Evolutionary conservation across 805 yeast genomes (phyloP).

Genomic region (Metschnikowia bowlesiae): DNA sequence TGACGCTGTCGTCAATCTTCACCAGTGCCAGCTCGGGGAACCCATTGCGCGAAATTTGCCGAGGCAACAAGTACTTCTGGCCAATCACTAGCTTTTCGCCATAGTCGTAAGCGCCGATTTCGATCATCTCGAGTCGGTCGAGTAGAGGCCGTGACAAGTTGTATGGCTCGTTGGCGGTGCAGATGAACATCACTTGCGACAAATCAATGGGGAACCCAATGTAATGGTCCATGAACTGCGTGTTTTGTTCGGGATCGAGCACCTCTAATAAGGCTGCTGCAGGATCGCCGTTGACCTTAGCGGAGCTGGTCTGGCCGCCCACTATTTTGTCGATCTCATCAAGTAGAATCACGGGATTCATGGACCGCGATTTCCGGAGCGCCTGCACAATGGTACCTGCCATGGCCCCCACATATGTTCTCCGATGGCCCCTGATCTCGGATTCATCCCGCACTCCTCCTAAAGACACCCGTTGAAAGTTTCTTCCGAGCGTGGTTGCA

Average conservation of each 20-base stretch:
- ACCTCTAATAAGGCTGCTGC: slow-evolving; percentile 86
- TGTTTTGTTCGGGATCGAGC: slow-evolving; percentile 85
- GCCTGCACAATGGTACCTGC: slow-evolving; percentile 82
- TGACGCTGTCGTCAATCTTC: slow-evolving; percentile 46
- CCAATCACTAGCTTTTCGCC: slow-evolving; percentile 75
- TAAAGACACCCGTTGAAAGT: slow-evolving; percentile 73
- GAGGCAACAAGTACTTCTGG: slow-evolving; percentile 61
- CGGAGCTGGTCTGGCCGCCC: slow-evolving; percentile 45
- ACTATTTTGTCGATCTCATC: slow-evolving; percentile 83
- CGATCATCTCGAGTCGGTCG: slow-evolving; percentile 81
- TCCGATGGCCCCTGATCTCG: slow-evolving; percentile 83
- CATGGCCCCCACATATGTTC: slow-evolving; percentile 91
- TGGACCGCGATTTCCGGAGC: slow-evolving; percentile 64
- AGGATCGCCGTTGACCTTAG: slow-evolving; percentile 72
- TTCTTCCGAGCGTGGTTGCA: slow-evolving; percentile 67
- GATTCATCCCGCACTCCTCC: slow-evolving; percentile 90
- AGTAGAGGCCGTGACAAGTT: slow-evolving; percentile 70
- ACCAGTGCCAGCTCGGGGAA: slow-evolving; percentile 42
- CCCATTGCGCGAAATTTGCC: slow-evolving; percentile 69
- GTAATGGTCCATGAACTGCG: slow-evolving; percentile 73
- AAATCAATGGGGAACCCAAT: slow-evolving; percentile 82
- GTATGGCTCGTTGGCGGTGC: slow-evolving; percentile 78
- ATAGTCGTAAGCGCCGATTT: slow-evolving; percentile 73
- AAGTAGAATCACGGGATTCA: slow-evolving; percentile 77
- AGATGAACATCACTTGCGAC: slow-evolving; percentile 74